phyloP scores from a whole-genome alignment of 495 filamentous ascomycete genomes.

The Astrothelium macrocarpum region DNA sequence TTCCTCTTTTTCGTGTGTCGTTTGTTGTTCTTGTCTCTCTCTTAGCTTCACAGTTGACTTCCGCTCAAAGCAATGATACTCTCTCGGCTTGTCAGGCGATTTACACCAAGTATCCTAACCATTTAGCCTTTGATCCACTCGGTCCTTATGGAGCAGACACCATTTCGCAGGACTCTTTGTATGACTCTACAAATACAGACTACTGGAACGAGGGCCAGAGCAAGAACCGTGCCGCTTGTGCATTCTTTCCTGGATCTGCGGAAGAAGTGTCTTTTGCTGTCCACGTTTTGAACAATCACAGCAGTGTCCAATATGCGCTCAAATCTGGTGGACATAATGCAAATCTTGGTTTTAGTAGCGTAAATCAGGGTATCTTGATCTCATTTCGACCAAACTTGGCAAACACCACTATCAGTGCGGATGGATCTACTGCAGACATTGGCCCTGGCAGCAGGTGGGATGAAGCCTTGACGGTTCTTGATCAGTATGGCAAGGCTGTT shows the following conservation, averaged over 20 bases:
- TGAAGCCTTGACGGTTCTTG: constrained; percentile 18
- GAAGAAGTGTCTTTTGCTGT: background rate
- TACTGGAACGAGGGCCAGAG: background rate
- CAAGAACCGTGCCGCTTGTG: background rate
- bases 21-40: background rate
- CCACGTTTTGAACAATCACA: background rate
- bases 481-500: constrained; percentile 10
- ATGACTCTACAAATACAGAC: background rate
- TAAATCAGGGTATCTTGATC: background rate
- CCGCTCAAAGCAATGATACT: background rate
- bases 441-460: constrained; percentile 22
- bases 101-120: background rate
- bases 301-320: background rate
- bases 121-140: background rate
- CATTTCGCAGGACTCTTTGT: background rate
- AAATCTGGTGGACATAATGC: background rate
- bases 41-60: background rate
- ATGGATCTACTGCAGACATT: constrained; percentile 20
- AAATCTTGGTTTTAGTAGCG: background rate
- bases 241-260: background rate
- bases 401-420: constrained; percentile 29
- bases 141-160: background rate
- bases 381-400: background rate
- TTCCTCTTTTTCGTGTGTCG: background rate
- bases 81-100: background rate